phyloP scores from a whole-genome alignment of 257 asterid species.

The Primulina tabacum region DNA sequence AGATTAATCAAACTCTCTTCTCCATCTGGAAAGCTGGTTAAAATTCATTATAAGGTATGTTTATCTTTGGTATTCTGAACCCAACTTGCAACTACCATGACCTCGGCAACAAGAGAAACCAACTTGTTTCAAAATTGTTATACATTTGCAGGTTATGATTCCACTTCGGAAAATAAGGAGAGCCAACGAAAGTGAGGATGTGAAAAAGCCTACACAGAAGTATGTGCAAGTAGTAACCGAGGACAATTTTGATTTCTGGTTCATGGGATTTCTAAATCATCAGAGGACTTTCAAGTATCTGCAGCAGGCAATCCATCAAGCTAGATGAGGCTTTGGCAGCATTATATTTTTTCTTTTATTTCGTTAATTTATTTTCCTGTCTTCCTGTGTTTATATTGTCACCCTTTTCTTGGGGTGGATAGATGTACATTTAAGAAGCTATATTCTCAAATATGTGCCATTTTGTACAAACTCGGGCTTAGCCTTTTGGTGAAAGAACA shows the following conservation, averaged over 20 bases:
- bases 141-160: conserved; percentile 20
- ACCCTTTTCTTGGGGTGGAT: not conserved
- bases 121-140: not conserved
- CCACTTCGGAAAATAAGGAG: conserved; percentile 27
- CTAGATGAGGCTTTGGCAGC: not conserved
- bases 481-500: not conserved
- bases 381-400: not conserved
- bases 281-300: conserved; percentile 26
- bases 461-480: not conserved
- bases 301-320: conserved; percentile 25
- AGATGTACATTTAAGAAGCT: not conserved
- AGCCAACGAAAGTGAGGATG: conserved; percentile 24
- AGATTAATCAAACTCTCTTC: too few relatives aligned
- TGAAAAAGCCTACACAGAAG: conserved; percentile 27
- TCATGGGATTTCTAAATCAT: conserved; percentile 39
- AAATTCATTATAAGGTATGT: conserved; percentile 28
- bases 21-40: conserved; percentile 7
- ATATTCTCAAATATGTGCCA: conserved; percentile 5
- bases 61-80: not conserved
- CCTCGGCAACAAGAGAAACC: too few relatives aligned
- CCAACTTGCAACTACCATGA: not conserved
- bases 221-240: conserved; percentile 29
- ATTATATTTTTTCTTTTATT: not conserved
- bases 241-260: conserved; percentile 42
- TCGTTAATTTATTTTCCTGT: not conserved